Base-by-base conservation (phyloP, 2,329 filamentous ascomycete genomes). In the Nannizziopsis arthrosporioides region DNA sequence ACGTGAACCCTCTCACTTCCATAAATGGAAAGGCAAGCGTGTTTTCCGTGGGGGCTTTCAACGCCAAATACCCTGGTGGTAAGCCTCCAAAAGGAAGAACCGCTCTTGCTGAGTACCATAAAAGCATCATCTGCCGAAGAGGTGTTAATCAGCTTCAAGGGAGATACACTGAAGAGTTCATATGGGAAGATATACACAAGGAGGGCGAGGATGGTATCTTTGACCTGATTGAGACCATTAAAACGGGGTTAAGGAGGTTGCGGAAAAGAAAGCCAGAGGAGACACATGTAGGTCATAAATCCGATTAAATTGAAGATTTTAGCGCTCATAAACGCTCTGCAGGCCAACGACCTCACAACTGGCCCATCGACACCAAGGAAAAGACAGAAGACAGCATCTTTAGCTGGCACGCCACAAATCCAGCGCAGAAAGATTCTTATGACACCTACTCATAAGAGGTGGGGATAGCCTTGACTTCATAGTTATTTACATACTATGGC, bases 21-120 rank as follows among this genome's bases (percentile, higher is more conserved):
- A 93, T 98, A 66, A 94, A 92, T 60, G 90, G 89, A 44, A 93
- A 84, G 57, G 92, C 89, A 0, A 80, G 71, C 12, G 75, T 98
- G 37, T 73, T 92, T 65, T 96, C 90, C 0, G 73, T 76, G 19
- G 73, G 79, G 7, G 71, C 69, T 0, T 96, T 90, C 63, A 71
- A 75, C 34, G 68, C 75, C 12, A 73, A 72, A 53, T 88, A 88
- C 59, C 89, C 92, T 0, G 78, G 71, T 31, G 88, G 87, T 22
- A 81, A 78, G 53, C 74, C 93, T 2, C 81, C 86, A 2, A 81
- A 82, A 51, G 80, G 59, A 27, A 70, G 66, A 53, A 56, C 59
- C 11, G 65, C 74, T 42, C 80, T 85, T 1, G 77, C 77, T 45
- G 84, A 89, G 56, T 81, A 78, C 61, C 87, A 85, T 54, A 95